These are phyloP conservation scores for Alternaria dauci DNA, from an alignment of 2,329 filamentous ascomycete species.

Conservation along the genomic window DNA sequence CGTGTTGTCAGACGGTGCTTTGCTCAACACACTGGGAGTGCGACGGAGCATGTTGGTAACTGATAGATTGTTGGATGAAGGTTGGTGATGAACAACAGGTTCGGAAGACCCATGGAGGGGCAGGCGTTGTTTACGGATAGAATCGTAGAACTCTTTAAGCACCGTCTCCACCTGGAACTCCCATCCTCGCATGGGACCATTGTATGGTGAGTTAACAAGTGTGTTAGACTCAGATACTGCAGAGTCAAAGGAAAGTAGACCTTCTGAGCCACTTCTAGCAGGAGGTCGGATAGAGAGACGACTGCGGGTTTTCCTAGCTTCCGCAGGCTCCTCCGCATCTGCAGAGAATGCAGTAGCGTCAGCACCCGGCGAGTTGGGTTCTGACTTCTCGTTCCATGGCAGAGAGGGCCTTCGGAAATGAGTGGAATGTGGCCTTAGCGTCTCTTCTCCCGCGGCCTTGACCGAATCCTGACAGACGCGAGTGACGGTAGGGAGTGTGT, in stretches of 20 bases:
- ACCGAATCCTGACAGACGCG: slow-evolving; percentile 77
- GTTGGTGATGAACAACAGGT: slow-evolving; percentile 57
- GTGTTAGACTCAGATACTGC: slow-evolving; percentile 69
- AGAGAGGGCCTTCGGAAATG: slow-evolving; percentile 46
- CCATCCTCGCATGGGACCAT: slow-evolving; percentile 80
- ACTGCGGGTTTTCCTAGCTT: slow-evolving; percentile 50
- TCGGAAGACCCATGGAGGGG: slow-evolving; percentile 79
- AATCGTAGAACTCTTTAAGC: slow-evolving; percentile 88
- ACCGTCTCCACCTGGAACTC: slow-evolving; percentile 89
- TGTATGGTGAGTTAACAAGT: slow-evolving; percentile 79
- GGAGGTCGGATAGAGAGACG: slow-evolving; percentile 55
- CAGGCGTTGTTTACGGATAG: slow-evolving; percentile 85
- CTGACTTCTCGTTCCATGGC: slow-evolving; percentile 48
- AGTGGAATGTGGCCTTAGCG: slow-evolving; percentile 45
- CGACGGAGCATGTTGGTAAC: slow-evolving; percentile 79
- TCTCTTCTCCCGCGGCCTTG: slow-evolving; percentile 43
- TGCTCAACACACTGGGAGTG: slow-evolving; percentile 89
- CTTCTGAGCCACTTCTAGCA: slow-evolving; percentile 47
- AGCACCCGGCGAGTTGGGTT: slow-evolving; percentile 45
- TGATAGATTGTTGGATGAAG: slow-evolving; percentile 68
- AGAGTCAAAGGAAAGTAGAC: slow-evolving; percentile 47
- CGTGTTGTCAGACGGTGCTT: slow-evolving; percentile 84
- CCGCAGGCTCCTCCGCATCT: slow-evolving; percentile 47
- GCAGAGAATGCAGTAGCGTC: slow-evolving; percentile 38
- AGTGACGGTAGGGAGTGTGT: slow-evolving; percentile 89